Conservation (phyloP, 2,329 filamentous ascomycete genomes). For the Diaporthe aspalathi region DNA sequence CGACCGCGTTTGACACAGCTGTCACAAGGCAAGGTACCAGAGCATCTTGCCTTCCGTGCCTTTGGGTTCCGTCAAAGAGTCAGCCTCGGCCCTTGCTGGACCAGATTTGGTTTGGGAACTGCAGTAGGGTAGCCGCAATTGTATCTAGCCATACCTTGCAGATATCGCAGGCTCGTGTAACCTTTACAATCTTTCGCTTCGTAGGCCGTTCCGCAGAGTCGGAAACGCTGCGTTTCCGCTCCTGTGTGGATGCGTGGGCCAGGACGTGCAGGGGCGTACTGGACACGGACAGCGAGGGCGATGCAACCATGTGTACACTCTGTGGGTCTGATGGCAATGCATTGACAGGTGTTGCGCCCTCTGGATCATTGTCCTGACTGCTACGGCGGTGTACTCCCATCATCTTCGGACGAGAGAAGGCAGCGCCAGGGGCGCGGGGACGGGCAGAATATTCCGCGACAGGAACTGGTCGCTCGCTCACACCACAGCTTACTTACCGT, state of each 20-base stretch:
- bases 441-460: background rate
- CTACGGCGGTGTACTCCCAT: constrained; percentile 20
- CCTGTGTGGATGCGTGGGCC: constrained; percentile 19
- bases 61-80: constrained; percentile 38
- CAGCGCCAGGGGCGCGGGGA: background rate
- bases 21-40: constrained; percentile 51
- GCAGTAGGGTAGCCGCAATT: background rate
- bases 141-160: constrained; percentile 42
- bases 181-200: constrained; percentile 43
- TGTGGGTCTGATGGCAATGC: background rate
- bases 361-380: constrained; percentile 15
- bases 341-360: background rate
- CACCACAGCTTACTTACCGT: background rate
- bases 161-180: constrained; percentile 53
- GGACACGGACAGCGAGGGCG: constrained; percentile 18
- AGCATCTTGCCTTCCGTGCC: constrained; percentile 52
- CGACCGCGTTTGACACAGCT: constrained; percentile 46
- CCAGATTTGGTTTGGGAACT: background rate
- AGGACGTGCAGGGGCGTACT: constrained; percentile 28
- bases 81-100: constrained; percentile 1
- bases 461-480: background rate
- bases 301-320: constrained; percentile 15
- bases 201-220: constrained; percentile 5
- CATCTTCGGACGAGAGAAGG: constrained; percentile 16
- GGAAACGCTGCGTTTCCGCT: constrained; percentile 29